Evolutionary conservation across 1,284 basidiomycete genomes (phyloP), one percentile per base, ranked within the genome.

Genomic region (Malassezia psittaci): DNA sequence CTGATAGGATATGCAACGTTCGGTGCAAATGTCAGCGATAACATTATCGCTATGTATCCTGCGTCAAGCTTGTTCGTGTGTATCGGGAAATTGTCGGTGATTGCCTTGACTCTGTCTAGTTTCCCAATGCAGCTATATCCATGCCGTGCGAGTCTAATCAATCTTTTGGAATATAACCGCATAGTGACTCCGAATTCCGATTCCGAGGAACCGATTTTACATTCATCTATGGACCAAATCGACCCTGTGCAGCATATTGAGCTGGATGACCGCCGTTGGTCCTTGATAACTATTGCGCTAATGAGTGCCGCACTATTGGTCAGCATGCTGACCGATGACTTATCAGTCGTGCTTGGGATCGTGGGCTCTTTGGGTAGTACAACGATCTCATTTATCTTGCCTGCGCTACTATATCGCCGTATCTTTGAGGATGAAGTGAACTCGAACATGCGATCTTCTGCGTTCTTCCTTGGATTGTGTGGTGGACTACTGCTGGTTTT

Each of bases 321-420:
- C 47, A 61, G 59, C 21, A 41, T 74, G 34, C 51, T 66, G n/a
- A 65, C 73, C 32, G 66, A 70, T 37, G 70, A 74, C 49, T 62
- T 74, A 15, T 68, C 65, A n/a, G 52, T 74, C 39, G 65, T 73
- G 47, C 65, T 74, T 33, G 88, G 90, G 5, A 94, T 98, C 72
- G 94, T 99, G 24, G 94, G 94, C 7, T 86, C 90, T 10, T 94
- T 93, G 0, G 94, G 94, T 15, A 91, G 88, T 16, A 96, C 93
- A 13, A 96, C 79, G 35, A 91, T 99, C 64, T 91, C 88, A 9
- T 98, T 98, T 76, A 96, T 98, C n/a, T 42, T 51, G 5, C 49
- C 55, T 24, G 32, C 50, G 2, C 16, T 51, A 16, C 40, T 57
- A 12, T 57, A 57, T 29, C 21, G 37, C 29, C 13, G 12, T 10